Evolutionary conservation across 2,329 filamentous ascomycete genomes (phyloP), one percentile per base, ranked within the genome.

Genomic region (Trichothecium sympodiale): DNA sequence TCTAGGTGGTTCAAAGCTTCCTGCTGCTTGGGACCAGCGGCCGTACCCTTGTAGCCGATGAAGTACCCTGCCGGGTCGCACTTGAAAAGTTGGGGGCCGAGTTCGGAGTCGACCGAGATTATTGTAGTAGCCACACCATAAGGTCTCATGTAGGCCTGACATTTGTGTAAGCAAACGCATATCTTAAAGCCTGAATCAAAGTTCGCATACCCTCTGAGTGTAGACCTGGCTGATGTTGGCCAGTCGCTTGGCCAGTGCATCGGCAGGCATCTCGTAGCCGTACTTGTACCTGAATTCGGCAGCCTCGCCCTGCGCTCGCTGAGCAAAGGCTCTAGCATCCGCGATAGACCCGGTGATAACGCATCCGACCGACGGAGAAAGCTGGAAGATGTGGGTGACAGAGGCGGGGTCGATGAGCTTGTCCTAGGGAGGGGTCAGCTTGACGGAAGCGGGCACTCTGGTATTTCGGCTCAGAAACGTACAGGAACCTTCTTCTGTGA

Each of bases 401-500:
- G 91, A 98, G 39, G 85, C 75, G 37, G 91, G 89, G 60, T 98
- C 91, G 67, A 98, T 96, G 55, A 98, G 78, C 74, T 98, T 98
- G 68, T 98, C 91, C 89, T 96, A 53, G 40, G 28, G 40, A 31
- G 45, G 38, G 39, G 45, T 53, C 41, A 53, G 48, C 40, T 25
- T 10, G 20, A 6, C 20, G 20, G 10, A 25, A 10, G 20, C 20
- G 20, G 20, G 20, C 20, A 25, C 6, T 25, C 20, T 6, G 20
- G 20, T 25, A 25, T 25, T 40, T 8, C 28, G 15, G 31, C n/a
- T 43, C 35, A 41, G 27, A 20, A 20, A 67, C 88, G 47, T 83
- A 95, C 89, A 40, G 91, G 89, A 49, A 98, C 91, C 69, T 98
- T 98, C 80, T 98, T 98, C 68, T 98, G 91, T 43, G 91, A 96